Evolutionary conservation across 2,329 filamentous ascomycete species (phyloP), one percentile per base, ranked within the genome.

Genomic region (Cladophialophora psammophila): DNA sequence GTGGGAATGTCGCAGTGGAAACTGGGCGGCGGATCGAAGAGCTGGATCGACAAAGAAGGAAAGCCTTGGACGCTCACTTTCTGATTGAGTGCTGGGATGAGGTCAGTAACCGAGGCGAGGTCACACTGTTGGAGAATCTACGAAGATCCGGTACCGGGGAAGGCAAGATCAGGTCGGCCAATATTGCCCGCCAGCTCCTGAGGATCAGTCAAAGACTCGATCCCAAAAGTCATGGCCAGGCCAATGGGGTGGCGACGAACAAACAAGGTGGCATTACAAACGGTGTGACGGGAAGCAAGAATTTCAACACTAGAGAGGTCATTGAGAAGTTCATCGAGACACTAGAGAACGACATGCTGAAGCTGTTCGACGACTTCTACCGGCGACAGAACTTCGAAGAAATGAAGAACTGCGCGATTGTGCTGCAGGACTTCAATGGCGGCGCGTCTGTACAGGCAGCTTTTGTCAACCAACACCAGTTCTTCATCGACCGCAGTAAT

Each of bases 391-490:
- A 98, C 79, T 97, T 96, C 75, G 93, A 97, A 72, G 94, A 96
- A 74, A 99, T 99, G 96, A 90, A 92, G 81, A 95, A 98, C 77
- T 99, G 95, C 77, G 92, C 96, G 63, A 92, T 92, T 75, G 95
- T 97, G 50, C 83, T 99, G 69, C 87, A 95, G 76, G 95, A 98
- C 79, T 99, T 99, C 84, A 97, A 94, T 78, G 93, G 95, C 60
- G 95, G 95, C 60, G 89, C 93, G 65, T 98, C 94, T 77, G 95
- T 98, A 67, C 96, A 97, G 78, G 94, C 92, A 13, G 85, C 94
- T 10, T 99, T 98, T 78, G 94, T 99, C 76, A 99, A 99, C 76
- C 95, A 99, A 78, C 96, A 99, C 80, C 93, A 97, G 75, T 99
- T 99, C 85, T 99, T 99, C 81, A 97, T 99, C 75, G 95, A 98